phyloP scores from a whole-genome alignment of 2,329 filamentous ascomycete genomes.

The Phyllosticta capitalensis region DNA sequence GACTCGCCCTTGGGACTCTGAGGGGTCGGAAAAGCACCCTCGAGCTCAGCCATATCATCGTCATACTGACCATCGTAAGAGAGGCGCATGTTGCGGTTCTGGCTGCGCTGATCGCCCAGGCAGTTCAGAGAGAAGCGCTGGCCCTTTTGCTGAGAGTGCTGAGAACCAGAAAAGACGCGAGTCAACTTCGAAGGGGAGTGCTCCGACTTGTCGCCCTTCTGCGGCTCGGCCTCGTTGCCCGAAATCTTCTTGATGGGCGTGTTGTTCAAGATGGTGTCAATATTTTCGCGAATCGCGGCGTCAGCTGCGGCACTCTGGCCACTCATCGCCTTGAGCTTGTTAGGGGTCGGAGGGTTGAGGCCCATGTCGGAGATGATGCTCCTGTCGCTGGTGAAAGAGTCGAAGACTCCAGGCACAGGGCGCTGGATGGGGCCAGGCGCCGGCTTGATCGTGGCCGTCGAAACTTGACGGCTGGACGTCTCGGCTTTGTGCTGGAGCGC shows the following conservation, averaged over 20 bases:
- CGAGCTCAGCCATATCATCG: constrained; percentile 27
- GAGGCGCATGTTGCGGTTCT: constrained; percentile 18
- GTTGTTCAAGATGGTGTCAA: neutral
- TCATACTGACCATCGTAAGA: constrained; percentile 29
- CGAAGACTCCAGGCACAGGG: neutral
- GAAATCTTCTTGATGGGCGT: constrained; percentile 6
- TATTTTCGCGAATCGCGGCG: neutral
- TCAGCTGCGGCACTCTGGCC: neutral
- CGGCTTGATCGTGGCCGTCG: neutral
- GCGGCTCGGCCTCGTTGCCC: constrained; percentile 5
- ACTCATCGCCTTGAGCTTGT: neutral
- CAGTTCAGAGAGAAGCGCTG: constrained; percentile 17
- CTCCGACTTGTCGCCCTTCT: neutral
- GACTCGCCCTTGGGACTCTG: constrained; percentile 11
- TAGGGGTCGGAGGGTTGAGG: neutral
- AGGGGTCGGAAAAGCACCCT: constrained; percentile 12
- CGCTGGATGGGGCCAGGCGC: neutral
- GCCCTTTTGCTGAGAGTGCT: constrained; percentile 21
- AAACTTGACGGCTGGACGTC: constrained; percentile 1
- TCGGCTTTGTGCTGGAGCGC: neutral
- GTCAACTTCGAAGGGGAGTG: constrained; percentile 17
- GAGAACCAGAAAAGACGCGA: constrained; percentile 11
- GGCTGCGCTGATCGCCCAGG: constrained; percentile 16
- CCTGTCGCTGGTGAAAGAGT: neutral
- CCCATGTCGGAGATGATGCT: constrained; percentile 8